Conservation (phyloP, 2,329 filamentous ascomycete species). For the Byssothecium circinans region DNA sequence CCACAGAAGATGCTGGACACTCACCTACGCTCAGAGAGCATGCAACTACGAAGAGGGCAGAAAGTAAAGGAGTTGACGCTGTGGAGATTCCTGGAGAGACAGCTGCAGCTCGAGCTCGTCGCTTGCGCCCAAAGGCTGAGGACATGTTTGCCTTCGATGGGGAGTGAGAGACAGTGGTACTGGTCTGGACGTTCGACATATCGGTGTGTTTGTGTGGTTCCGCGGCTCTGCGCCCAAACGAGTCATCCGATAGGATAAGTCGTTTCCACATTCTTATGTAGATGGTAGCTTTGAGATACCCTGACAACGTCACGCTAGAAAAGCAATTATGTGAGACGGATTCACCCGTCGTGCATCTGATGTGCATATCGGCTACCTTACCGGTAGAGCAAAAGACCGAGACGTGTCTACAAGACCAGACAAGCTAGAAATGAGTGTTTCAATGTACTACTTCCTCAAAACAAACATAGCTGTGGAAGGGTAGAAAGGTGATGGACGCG, state of each 20-base stretch:
- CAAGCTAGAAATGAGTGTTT: neutral
- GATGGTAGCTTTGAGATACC: neutral
- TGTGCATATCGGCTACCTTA: neutral
- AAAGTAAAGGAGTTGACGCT: conserved; percentile 1
- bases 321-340: neutral
- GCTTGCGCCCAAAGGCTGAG: conserved; percentile 40
- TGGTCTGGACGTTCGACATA: too few species aligned
- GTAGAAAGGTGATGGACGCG: neutral
- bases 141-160: conserved; percentile 45
- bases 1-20: neutral
- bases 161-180: too few species aligned
- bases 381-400: neutral
- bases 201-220: too few species aligned
- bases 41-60: neutral
- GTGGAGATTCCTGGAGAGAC: conserved; percentile 33
- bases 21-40: too few species aligned
- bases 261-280: neutral
- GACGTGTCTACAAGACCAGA: neutral
- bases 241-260: neutral
- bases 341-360: neutral
- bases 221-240: too few species aligned
- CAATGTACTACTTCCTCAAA: neutral
- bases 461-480: neutral
- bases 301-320: neutral
- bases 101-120: conserved; percentile 38